Evolutionary conservation across 1,139 yeast genomes (phyloP), one percentile per base, ranked within the genome.

Genomic region (Trichomonascaceae sp.): DNA sequence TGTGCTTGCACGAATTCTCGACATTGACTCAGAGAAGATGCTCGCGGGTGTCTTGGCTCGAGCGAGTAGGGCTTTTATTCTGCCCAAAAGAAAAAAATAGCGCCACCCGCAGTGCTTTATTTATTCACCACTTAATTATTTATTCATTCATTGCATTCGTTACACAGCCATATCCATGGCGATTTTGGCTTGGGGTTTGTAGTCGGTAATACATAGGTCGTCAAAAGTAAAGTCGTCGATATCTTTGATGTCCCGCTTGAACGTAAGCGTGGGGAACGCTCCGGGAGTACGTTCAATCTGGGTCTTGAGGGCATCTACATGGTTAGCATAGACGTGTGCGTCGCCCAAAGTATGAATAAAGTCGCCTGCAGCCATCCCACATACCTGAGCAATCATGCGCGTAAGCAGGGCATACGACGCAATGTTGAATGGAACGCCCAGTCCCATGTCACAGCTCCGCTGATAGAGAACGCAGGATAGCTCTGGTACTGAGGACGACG

Each of bases 381-480:
- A 87, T 8, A 89, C 80, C 45, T 82, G 87, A 2, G 99, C 98
- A 46, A 89, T 80, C 97, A 89, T 89, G 48, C 71, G 78, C 3
- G 96, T 85, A 43, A 89, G 65, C 39, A 89, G 64, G 0, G 98
- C 94, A 54, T 89, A 89, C 0, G 96, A 84, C 0, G 99, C 98
- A 50, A 92, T 89, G 54, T 89, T 92, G 59, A 89, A 89, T 0
- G 99, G 99, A 13, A 89, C 97, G 9, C 99, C 99, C 26, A 89
- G 69, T 0, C 99, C 99, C 96, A 89, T 87, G 52, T 89, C 99
- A 59, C 97, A 89, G n/a, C 95, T 82, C 50, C 99, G 71, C 60
- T 89, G 99, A 59, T 92, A 89, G 62, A 89, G 64, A 40, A 79
- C 71, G 56, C 98, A 92, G 11, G 92, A 79, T 38, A 89, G 67